Evolutionary conservation across 2,329 filamentous ascomycete species (phyloP), one percentile per base, ranked within the genome.

Genomic region (Hymenoscyphus occultus): DNA sequence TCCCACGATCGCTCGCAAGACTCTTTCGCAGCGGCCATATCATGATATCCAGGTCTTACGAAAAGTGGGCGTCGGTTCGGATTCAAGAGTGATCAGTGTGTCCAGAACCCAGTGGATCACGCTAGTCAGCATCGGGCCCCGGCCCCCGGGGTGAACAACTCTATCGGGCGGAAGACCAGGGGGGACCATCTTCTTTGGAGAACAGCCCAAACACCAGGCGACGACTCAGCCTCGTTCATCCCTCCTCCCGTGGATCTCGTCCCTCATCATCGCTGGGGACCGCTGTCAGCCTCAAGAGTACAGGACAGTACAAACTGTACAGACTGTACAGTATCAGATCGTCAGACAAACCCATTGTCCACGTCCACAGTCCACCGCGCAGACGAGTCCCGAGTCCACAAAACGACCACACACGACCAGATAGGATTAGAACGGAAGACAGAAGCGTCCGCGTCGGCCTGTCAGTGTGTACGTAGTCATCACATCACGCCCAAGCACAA

Each of bases 141-240:
- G 9, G 13, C 2, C 22, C 5, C 28, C 28, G 28, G 28, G 28
- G 2, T 28, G 28, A 22, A 45, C 16, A 45, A 45, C 42, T 45
- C 42, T 45, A n/a, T 7, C 5, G 16, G 14, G 40, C 9, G 10
- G 14, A 45, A n/a, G 14, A 48, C 7, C 42, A 45, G 19, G n/a
- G n/a, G 5, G 6, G 6, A 6, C 9, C 35, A 35, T 35, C 35
- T 35, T 35, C 35, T 35, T 35, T 35, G 1, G 45, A 45, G 40
- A 39, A 39, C 59, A 51, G 51, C 40, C 42, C 42, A 51, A 51
- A 61, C 59, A n/a, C 39, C 32, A 61, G 59, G 59, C 59, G 13
- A 48, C 5, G 32, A 32, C 42, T 61, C 59, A 61, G 42, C 59
- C 59, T 61, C 59, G 40, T 60, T 60, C 58, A 60, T 60, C 39